Conservation (phyloP, 1,284 basidiomycete genomes). For the Cystobasidium slooffiae region DNA sequence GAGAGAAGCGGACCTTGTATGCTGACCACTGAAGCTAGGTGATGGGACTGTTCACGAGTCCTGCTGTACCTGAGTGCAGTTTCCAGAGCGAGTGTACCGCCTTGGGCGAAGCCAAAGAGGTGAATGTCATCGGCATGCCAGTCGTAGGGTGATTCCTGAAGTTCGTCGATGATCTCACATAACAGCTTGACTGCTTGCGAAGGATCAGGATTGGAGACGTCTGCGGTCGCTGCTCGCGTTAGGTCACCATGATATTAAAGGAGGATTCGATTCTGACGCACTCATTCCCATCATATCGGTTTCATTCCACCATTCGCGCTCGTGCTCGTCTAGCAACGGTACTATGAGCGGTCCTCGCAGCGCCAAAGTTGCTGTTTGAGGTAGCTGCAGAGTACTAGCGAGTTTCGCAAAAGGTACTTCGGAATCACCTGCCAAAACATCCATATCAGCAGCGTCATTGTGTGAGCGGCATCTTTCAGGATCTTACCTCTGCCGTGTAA, state of each 20-base stretch:
- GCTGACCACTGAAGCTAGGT: constrained; percentile 45
- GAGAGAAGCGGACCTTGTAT: constrained; percentile 49
- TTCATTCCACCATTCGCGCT: constrained; percentile 56
- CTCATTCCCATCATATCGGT: constrained; percentile 57
- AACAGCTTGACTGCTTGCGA: constrained; percentile 48
- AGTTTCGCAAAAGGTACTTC: constrained; percentile 54
- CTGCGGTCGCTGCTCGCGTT: constrained; percentile 1
- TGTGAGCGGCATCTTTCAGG: background rate
- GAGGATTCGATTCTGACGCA: constrained; percentile 37
- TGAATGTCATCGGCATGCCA: constrained; percentile 55
- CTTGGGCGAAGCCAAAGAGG: constrained; percentile 58
- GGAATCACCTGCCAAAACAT: constrained; percentile 54
- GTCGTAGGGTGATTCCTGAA: constrained; percentile 43
- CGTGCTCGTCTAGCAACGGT: constrained; percentile 56
- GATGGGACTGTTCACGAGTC: constrained; percentile 36
- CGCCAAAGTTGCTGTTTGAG: constrained; percentile 57
- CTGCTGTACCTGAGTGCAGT: constrained; percentile 47
- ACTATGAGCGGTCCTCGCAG: constrained; percentile 55
- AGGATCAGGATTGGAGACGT: constrained; percentile 47
- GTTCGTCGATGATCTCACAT: constrained; percentile 49
- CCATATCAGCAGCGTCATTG: background rate
- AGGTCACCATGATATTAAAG: background rate
- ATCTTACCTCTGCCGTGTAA: constrained; percentile 55
- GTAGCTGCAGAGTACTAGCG: constrained; percentile 54
- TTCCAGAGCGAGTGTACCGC: constrained; percentile 55